A percentile compares a stretch with the other conserved stretches of the same genome.
phyloP scores from a whole-genome alignment of 2,329 filamentous ascomycete species.

The Geoglossum cookeanum region DNA sequence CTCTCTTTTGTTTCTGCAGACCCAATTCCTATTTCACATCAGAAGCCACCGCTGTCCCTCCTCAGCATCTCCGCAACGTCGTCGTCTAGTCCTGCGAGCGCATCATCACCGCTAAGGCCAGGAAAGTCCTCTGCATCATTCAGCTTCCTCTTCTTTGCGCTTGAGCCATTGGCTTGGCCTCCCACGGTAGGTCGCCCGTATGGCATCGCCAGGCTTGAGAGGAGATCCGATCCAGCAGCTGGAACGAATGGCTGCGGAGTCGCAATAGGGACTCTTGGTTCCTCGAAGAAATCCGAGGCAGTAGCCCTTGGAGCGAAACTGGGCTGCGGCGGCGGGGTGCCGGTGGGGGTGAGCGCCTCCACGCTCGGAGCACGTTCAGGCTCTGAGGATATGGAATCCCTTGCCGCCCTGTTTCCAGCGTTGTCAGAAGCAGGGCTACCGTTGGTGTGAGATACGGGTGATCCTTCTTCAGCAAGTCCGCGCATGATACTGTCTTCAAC shows the following conservation, averaged over 20 bases:
- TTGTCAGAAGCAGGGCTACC: conserved; percentile 11
- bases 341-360: conserved; percentile 58
- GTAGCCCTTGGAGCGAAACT: conserved; percentile 21
- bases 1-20: not conserved
- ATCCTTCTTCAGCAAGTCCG: conserved; percentile 45
- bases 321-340: conserved; percentile 18
- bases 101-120: conserved; percentile 24
- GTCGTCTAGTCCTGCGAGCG: conserved; percentile 37
- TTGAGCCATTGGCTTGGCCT: conserved; percentile 12
- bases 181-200: conserved; percentile 8
- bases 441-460: conserved; percentile 24
- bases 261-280: not conserved
- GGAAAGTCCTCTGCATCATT: conserved; percentile 27
- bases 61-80: conserved; percentile 40
- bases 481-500: conserved; percentile 86
- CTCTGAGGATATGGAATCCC: conserved; percentile 22
- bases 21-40: not conserved
- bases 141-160: conserved; percentile 30
- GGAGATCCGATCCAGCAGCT: conserved; percentile 18
- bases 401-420: not conserved
- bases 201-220: conserved; percentile 20
- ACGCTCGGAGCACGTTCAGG: conserved; percentile 53
- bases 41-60: conserved; percentile 19
- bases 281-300: conserved; percentile 17
- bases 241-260: conserved; percentile 6